phyloP scores from a whole-genome alignment of 1,284 basidiomycete species.

The Phlebopus sp. region DNA sequence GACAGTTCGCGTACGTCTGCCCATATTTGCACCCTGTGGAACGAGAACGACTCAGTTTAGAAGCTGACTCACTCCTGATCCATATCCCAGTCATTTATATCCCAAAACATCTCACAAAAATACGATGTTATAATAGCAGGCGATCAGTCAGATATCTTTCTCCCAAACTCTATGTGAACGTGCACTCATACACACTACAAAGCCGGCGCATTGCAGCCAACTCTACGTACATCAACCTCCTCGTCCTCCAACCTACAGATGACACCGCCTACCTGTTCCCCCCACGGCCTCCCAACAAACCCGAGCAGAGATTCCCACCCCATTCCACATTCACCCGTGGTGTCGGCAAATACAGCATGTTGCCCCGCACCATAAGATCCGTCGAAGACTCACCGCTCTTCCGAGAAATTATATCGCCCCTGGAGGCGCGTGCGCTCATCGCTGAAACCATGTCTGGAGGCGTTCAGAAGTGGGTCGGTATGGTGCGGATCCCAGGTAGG shows the following conservation, averaged over 20 bases:
- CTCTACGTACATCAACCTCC: constrained; percentile 38
- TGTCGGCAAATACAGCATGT: constrained; percentile 11
- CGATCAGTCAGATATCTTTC: constrained; percentile 44
- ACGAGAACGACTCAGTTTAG: not conserved
- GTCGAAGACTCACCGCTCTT: constrained; percentile 28
- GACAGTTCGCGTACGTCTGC: constrained; percentile 37
- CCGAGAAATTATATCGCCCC: constrained; percentile 35
- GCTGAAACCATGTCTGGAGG: constrained; percentile 32
- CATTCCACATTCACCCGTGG: constrained; percentile 15
- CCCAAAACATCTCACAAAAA: constrained; percentile 41
- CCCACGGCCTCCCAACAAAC: constrained; percentile 20
- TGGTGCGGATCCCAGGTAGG: constrained; percentile 42
- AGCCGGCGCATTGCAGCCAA: constrained; percentile 43
- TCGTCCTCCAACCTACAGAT: constrained; percentile 43
- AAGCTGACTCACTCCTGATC: not conserved
- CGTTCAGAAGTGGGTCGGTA: constrained; percentile 45
- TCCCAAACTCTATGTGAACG: constrained; percentile 3
- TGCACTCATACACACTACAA: constrained; percentile 9
- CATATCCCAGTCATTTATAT: constrained; percentile 42
- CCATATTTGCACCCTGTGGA: not conserved
- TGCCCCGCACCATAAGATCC: constrained; percentile 6
- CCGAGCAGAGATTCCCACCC: not conserved
- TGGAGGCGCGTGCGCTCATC: constrained; percentile 43
- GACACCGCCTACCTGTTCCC: constrained; percentile 34
- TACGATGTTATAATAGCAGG: constrained; percentile 47